A percentile compares a stretch with the other conserved stretches of the same genome.
Conservation (phyloP, 176 grass and related monocot genomes). For the Cenchrus americanus region DNA sequence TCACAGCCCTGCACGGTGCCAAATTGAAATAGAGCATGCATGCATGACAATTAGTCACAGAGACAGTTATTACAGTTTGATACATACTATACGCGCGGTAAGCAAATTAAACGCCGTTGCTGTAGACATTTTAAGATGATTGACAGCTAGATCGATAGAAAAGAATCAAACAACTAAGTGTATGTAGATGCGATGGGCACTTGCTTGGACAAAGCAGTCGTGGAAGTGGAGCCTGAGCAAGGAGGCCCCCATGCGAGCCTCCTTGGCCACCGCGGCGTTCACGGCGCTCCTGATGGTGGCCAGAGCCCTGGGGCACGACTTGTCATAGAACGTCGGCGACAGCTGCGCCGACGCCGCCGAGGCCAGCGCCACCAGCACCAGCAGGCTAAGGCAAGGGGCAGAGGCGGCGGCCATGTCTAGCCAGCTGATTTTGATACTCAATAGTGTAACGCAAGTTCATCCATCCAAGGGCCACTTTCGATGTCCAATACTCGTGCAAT, state of each 20-base stretch:
- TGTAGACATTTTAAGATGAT: too few relatives aligned
- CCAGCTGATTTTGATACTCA: background rate
- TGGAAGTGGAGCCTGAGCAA: constrained; percentile 87
- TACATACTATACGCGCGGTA: too few relatives aligned
- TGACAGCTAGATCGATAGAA: too few relatives aligned
- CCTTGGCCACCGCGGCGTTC: constrained; percentile 41
- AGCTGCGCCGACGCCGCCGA: constrained; percentile 56
- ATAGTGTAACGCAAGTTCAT: background rate
- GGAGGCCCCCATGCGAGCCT: constrained; percentile 74
- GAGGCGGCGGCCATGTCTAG: constrained; percentile 35
- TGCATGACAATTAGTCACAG: background rate
- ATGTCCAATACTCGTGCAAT: background rate
- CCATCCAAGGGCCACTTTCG: background rate
- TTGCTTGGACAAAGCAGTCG: constrained; percentile 90
- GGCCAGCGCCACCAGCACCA: constrained; percentile 39
- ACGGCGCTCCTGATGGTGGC: constrained; percentile 68
- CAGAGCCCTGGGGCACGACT: constrained; percentile 62
- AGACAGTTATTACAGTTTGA: too few relatives aligned
- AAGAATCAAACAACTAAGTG: too few relatives aligned
- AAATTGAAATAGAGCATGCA: background rate
- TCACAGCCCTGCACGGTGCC: constrained; percentile 60
- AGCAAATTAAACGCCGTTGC: too few relatives aligned
- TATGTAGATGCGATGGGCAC: background rate
- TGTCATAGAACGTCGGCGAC: constrained; percentile 76
- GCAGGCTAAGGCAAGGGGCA: background rate